These are phyloP conservation scores for Pelargonium citronellum DNA, from an alignment of 441 rosid species.

Conservation along the genomic window DNA sequence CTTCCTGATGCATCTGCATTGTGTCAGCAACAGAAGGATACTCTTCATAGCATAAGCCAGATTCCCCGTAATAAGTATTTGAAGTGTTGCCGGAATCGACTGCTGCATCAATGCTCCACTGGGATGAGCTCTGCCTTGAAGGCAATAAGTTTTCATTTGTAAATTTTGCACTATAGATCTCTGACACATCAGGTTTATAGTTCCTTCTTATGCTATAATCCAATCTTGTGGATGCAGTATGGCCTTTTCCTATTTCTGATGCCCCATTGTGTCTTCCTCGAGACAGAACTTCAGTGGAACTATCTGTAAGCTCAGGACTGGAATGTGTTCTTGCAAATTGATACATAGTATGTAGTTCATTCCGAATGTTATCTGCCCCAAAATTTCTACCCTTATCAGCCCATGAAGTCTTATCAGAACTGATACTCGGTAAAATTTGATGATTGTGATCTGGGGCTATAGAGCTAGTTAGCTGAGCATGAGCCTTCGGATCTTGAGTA, in stretches of 20 bases:
- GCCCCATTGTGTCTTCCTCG: conserved; percentile 7
- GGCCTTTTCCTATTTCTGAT: conserved; percentile 9
- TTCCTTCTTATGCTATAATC: conserved; percentile 13
- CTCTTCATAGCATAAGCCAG: background rate
- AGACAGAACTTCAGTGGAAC: conserved; percentile 12
- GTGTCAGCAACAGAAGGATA: conserved; percentile 11
- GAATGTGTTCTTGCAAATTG: conserved; percentile 21
- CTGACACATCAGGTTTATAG: background rate
- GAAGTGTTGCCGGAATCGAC: background rate
- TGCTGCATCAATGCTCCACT: conserved; percentile 10
- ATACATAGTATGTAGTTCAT: conserved; percentile 7
- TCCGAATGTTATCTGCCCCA: conserved; percentile 11
- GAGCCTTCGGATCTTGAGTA: conserved; percentile 5
- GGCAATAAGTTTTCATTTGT: background rate
- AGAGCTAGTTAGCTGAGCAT: background rate
- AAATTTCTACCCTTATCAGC: conserved; percentile 10
- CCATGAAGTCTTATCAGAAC: background rate
- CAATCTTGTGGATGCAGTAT: conserved; percentile 7
- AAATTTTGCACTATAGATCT: conserved; percentile 8
- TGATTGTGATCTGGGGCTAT: conserved; percentile 8
- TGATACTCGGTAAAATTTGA: background rate
- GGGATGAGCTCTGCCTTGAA: conserved; percentile 1
- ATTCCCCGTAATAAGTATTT: background rate
- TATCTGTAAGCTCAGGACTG: conserved; percentile 15
- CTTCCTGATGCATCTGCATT: conserved; percentile 20